phyloP scores from a whole-genome alignment of 441 rosid species.

The Capsella rubella region DNA sequence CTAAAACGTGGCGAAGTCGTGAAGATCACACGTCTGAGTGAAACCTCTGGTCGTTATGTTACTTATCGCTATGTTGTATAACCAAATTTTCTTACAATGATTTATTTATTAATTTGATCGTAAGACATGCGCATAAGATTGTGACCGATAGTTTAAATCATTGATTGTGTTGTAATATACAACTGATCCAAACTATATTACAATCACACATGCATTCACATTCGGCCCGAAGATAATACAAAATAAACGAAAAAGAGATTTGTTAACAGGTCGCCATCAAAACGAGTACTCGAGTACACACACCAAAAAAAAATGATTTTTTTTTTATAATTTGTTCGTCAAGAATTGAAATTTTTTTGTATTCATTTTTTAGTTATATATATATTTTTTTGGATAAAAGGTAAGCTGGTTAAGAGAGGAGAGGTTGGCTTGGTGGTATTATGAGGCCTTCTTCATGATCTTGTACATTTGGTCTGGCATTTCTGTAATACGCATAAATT shows the following conservation, averaged over 20 bases:
- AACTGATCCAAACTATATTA: not conserved
- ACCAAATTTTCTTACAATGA: slow-evolving; percentile 22
- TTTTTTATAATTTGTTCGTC: not conserved
- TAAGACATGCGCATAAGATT: no score
- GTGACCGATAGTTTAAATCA: not conserved
- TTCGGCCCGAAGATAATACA: not conserved
- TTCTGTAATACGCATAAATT: slow-evolving; percentile 68
- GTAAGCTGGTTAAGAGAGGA: slow-evolving; percentile 24
- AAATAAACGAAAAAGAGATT: not conserved
- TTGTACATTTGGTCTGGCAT: slow-evolving; percentile 41
- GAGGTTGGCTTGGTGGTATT: slow-evolving; percentile 34
- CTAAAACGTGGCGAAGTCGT: slow-evolving; percentile 94
- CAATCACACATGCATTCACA: slow-evolving; percentile 9
- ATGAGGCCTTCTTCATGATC: slow-evolving; percentile 36
- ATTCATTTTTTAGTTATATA: not conserved
- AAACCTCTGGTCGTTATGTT: slow-evolving; percentile 89
- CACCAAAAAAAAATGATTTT: no score
- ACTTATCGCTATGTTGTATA: slow-evolving; percentile 84
- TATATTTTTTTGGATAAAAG: not conserved
- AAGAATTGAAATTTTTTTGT: not conserved
- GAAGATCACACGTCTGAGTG: slow-evolving; percentile 88
- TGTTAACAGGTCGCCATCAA: not conserved
- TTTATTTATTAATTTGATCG: not conserved
- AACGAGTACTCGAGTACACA: slow-evolving; percentile 3
- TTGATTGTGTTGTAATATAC: not conserved